Evolutionary conservation across 371 early-diverging fungal genomes (phyloP).

Genomic region (Mucor ambiguus): DNA sequence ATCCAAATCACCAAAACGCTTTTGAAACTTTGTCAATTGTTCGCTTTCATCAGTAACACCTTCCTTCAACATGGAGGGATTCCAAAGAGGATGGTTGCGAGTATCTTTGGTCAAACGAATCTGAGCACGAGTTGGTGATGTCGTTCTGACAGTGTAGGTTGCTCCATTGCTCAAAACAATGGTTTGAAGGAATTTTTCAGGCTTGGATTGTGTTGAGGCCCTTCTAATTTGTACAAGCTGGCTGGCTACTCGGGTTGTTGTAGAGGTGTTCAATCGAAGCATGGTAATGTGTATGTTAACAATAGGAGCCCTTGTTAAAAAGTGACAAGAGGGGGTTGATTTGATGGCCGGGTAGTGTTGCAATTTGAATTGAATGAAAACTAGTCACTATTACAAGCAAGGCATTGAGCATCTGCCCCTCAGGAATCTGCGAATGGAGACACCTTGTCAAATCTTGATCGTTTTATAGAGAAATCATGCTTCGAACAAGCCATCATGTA

Average conservation of each 20-base stretch:
- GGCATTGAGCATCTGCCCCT: neutral
- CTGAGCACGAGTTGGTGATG: conserved; percentile 79
- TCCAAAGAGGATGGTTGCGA: conserved; percentile 93
- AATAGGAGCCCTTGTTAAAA: conserved; percentile 15
- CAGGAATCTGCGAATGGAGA: neutral
- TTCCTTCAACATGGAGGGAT: conserved; percentile 66
- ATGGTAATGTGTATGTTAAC: neutral
- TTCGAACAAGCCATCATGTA: neutral
- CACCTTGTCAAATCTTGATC: neutral
- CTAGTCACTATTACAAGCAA: neutral
- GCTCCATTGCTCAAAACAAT: conserved; percentile 90
- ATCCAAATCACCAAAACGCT: conserved; percentile 74
- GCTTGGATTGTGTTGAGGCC: conserved; percentile 33
- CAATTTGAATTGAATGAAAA: neutral
- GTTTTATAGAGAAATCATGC: conserved; percentile 1
- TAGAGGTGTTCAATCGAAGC: conserved; percentile 3
- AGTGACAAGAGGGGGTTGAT: conserved; percentile 1
- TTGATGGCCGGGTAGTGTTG: neutral
- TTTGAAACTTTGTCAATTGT: conserved; percentile 75
- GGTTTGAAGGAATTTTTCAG: conserved; percentile 81
- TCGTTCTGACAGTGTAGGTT: conserved; percentile 80
- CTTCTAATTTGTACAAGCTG: conserved; percentile 14
- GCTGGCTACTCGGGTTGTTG: conserved; percentile 10
- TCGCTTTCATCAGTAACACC: conserved; percentile 70
- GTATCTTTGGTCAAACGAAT: conserved; percentile 90